phyloP scores from a whole-genome alignment of 2,329 filamentous ascomycete genomes.

The Acephala macrosclerotiorum region DNA sequence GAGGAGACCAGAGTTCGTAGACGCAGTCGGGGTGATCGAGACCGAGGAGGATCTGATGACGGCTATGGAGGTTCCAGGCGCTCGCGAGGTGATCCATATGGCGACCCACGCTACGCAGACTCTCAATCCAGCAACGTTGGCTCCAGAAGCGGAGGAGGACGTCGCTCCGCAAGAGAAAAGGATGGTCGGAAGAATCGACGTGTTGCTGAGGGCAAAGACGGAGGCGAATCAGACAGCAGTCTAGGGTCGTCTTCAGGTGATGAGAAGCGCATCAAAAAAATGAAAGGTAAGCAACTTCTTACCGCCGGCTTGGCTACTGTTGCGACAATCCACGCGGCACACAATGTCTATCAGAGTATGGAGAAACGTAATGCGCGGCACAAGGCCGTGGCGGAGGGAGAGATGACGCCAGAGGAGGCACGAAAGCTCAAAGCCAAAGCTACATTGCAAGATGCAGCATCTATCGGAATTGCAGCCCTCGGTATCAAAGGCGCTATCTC shows the following conservation, averaged over 20 bases:
- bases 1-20: conserved; percentile 38
- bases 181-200: conserved; percentile 39
- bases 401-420: conserved; percentile 68
- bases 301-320: conserved; percentile 72
- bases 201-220: conserved; percentile 40
- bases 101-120: conserved; percentile 40
- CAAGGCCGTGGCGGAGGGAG: conserved; percentile 66
- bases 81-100: conserved; percentile 39
- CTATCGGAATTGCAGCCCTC: conserved; percentile 70
- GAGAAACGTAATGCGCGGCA: conserved; percentile 68
- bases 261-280: conserved; percentile 67
- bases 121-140: conserved; percentile 38
- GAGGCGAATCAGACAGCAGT: conserved; percentile 53
- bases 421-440: conserved; percentile 68
- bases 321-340: conserved; percentile 73
- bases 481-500: conserved; percentile 70
- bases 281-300: conserved; percentile 70
- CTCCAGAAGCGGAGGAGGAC: conserved; percentile 32
- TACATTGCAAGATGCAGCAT: conserved; percentile 69
- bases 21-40: conserved; percentile 18
- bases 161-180: conserved; percentile 31
- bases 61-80: conserved; percentile 32
- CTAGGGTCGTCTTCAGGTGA: conserved; percentile 67
- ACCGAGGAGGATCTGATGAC: conserved; percentile 34
- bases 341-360: conserved; percentile 68